A percentile compares a stretch with the other conserved stretches of the same genome.
Evolutionary conservation across 805 yeast genomes (phyloP).

Genomic region (Yueomyces sinensis): DNA sequence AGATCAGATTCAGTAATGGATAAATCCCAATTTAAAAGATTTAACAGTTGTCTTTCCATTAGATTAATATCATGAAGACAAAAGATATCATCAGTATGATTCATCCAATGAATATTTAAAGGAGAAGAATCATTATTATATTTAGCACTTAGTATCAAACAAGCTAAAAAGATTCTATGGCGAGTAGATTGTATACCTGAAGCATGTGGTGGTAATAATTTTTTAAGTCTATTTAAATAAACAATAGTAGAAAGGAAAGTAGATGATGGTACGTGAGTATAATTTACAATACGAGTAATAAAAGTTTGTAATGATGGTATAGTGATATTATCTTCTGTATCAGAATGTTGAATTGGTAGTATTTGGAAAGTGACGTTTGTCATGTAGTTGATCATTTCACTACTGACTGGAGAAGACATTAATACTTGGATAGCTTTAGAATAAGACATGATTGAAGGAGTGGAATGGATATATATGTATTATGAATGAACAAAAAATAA

Average conservation of each 20-base stretch:
- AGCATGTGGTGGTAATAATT: conserved; percentile 52
- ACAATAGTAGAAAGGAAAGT: conserved; percentile 60
- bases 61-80: conserved; percentile 53
- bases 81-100: conserved; percentile 62
- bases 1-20: conserved; percentile 56
- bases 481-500: too few relatives aligned
- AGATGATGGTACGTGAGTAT: conserved; percentile 69
- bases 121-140: conserved; percentile 72
- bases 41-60: conserved; percentile 66
- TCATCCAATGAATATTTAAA: conserved; percentile 66
- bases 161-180: conserved; percentile 65
- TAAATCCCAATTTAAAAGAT: conserved; percentile 57
- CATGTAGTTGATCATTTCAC: conserved; percentile 56
- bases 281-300: conserved; percentile 51
- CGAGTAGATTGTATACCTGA: conserved; percentile 67
- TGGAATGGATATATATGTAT: too few relatives aligned
- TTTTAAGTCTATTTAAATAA: conserved; percentile 45
- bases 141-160: conserved; percentile 58
- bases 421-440: conserved; percentile 42
- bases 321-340: not conserved
- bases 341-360: conserved; percentile 28
- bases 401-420: conserved; percentile 49
- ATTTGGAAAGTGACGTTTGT: conserved; percentile 55
- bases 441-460: not conserved
- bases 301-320: conserved; percentile 58